phyloP scores from a whole-genome alignment of 1,284 basidiomycete genomes.

The Ganoderma resinaceum region DNA sequence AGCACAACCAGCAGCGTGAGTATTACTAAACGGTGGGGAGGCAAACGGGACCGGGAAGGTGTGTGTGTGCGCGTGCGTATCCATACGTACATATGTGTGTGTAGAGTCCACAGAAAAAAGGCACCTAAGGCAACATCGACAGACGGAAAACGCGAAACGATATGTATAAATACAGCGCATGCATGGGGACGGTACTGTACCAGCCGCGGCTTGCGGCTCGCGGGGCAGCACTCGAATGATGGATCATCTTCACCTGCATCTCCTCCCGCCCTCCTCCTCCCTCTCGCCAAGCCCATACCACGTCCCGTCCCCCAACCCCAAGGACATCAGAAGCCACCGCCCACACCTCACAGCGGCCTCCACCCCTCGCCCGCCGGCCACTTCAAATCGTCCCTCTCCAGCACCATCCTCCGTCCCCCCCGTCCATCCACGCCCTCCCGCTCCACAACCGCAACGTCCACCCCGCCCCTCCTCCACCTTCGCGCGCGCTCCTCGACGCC shows the following conservation, averaged over 20 bases:
- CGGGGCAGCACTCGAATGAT: not conserved
- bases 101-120: not conserved
- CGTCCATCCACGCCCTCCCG: slow-evolving; percentile 22
- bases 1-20: not conserved
- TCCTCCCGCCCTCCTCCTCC: not conserved
- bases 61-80: not conserved
- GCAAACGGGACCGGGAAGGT: not conserved
- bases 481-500: slow-evolving; percentile 35
- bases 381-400: slow-evolving; percentile 62
- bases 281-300: too few relatives aligned
- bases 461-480: slow-evolving; percentile 42
- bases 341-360: slow-evolving; percentile 50
- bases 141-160: not conserved
- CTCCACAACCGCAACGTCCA: slow-evolving; percentile 38
- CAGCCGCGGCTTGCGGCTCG: not conserved
- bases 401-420: slow-evolving; percentile 31
- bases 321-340: not conserved
- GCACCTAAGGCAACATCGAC: slow-evolving; percentile 1
- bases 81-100: not conserved
- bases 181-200: not conserved
- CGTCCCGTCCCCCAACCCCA: not conserved
- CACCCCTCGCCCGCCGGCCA: slow-evolving; percentile 68
- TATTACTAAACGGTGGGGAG: not conserved
- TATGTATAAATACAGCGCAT: not conserved
- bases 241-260: not conserved